A percentile compares a stretch with the other conserved stretches of the same genome.
These are phyloP conservation scores for Rhododendron molle DNA, from an alignment of 148 eudicot species.

Conservation along the genomic window DNA sequence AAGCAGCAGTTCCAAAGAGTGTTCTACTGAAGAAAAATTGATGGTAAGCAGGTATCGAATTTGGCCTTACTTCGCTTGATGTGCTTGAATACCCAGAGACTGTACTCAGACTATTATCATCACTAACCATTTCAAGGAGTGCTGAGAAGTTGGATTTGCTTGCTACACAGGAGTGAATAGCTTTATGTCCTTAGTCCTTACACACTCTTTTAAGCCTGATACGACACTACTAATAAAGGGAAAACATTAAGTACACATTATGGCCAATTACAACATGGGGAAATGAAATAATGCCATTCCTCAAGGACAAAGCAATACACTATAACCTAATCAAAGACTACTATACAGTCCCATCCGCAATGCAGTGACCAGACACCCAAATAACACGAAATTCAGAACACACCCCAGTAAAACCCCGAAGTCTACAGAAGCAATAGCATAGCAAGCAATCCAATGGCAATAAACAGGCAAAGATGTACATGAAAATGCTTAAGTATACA, in stretches of 20 bases:
- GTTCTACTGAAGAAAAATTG: not conserved
- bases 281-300: not conserved
- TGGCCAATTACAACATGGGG: not conserved
- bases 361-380: not conserved
- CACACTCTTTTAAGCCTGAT: not conserved
- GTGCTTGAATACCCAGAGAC: not conserved
- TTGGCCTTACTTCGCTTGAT: not conserved
- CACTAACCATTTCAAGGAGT: not conserved
- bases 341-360: not conserved
- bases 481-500: not conserved
- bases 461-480: not conserved
- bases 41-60: not conserved
- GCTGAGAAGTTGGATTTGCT: not conserved
- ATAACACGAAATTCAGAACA: not conserved
- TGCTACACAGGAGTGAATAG: not conserved
- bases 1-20: not conserved
- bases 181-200: not conserved
- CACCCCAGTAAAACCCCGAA: not conserved
- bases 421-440: not conserved
- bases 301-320: not conserved
- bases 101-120: not conserved
- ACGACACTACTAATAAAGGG: no score
- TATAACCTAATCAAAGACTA: not conserved
- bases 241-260: no score
- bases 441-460: not conserved